Conservation (phyloP, 2,329 filamentous ascomycete genomes). For the Talaromyces sp. region DNA sequence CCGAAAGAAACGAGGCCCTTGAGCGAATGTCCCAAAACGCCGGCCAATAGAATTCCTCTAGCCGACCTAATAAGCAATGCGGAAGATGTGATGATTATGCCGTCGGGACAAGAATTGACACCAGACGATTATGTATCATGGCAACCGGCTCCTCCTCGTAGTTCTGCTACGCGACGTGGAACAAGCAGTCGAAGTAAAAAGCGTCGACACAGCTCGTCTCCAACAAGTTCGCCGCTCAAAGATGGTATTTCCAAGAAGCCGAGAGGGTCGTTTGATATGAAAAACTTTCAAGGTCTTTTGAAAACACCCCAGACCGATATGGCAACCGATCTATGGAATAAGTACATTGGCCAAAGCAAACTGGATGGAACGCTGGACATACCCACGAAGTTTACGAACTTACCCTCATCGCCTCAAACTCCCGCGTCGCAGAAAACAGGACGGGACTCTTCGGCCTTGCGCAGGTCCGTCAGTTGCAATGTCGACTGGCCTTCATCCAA, state of each 20-base stretch:
- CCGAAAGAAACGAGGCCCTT: conserved; percentile 26
- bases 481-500: conserved; percentile 63
- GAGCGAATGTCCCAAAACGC: conserved; percentile 54
- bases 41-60: conserved; percentile 56
- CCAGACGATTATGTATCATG: conserved; percentile 61
- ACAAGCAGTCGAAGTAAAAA: conserved; percentile 55
- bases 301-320: conserved; percentile 69
- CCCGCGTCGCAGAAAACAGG: conserved; percentile 44
- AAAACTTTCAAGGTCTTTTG: conserved; percentile 56
- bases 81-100: conserved; percentile 53
- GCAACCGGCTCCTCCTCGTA: conserved; percentile 49
- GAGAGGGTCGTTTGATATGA: conserved; percentile 53
- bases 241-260: conserved; percentile 37
- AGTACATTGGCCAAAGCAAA: conserved; percentile 59
- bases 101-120: conserved; percentile 49
- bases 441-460: conserved; percentile 50
- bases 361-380: conserved; percentile 45
- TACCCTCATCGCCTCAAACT: conserved; percentile 68
- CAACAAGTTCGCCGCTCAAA: conserved; percentile 62
- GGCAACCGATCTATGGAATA: conserved; percentile 72
- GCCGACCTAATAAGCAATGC: conserved; percentile 61
- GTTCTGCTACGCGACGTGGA: conserved; percentile 44
- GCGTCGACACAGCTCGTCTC: conserved; percentile 71
- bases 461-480: conserved; percentile 66
- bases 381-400: conserved; percentile 60